Evolutionary conservation across 2,329 filamentous ascomycete species (phyloP).

Genomic region (Dendryphion nanum): DNA sequence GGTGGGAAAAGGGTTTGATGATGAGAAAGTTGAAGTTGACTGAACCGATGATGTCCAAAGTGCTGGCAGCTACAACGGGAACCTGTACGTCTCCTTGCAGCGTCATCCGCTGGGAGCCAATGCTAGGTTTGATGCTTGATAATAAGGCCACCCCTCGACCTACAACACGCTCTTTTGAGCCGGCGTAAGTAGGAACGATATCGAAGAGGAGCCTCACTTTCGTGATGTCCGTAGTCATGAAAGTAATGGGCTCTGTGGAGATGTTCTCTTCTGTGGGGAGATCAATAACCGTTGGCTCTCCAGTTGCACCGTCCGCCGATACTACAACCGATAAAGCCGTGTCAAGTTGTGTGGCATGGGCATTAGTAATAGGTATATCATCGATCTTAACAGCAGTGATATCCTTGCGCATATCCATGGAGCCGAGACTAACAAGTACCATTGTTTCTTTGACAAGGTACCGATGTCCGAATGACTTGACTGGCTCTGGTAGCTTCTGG

Average conservation of each 20-base stretch:
- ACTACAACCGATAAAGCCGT: conserved; percentile 91
- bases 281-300: conserved; percentile 87
- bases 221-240: conserved; percentile 72
- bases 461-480: conserved; percentile 94
- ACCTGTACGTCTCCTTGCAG: conserved; percentile 90
- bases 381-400: conserved; percentile 81
- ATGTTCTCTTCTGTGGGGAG: conserved; percentile 92
- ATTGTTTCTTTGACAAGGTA: conserved; percentile 88
- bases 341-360: conserved; percentile 89
- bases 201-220: conserved; percentile 93
- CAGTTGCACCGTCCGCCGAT: conserved; percentile 78
- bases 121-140: conserved; percentile 76
- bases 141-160: conserved; percentile 86
- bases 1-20: conserved; percentile 90
- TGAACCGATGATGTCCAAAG: conserved; percentile 84
- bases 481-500: conserved; percentile 65
- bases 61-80: conserved; percentile 79
- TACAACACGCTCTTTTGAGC: conserved; percentile 74
- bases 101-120: conserved; percentile 85
- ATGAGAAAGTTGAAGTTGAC: conserved; percentile 97
- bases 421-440: conserved; percentile 87
- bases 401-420: conserved; percentile 88
- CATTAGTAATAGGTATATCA: conserved; percentile 80
- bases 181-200: conserved; percentile 92
- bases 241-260: conserved; percentile 88